Percentiles rank a stretch among this genome's conserved stretches.
These are phyloP conservation scores for Phoenix roebelenii DNA, from an alignment of 176 grass and related monocot species.

Conservation along the genomic window DNA sequence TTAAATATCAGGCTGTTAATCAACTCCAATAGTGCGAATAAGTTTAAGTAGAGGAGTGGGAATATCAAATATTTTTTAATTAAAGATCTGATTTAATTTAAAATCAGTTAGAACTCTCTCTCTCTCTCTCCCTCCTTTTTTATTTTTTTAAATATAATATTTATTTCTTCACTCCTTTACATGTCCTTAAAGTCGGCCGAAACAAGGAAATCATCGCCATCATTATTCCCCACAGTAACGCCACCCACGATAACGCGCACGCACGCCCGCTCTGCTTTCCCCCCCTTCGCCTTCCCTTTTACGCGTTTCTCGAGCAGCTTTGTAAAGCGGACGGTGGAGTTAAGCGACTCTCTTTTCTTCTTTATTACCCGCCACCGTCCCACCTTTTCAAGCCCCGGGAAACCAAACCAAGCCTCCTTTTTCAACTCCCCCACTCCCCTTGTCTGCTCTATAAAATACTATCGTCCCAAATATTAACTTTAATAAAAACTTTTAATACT, in stretches of 20 bases:
- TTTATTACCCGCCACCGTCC: neutral
- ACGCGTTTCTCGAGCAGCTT: slow-evolving; percentile 1
- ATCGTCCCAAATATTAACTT: too few species aligned
- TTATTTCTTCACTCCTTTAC: neutral
- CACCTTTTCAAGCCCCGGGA: neutral
- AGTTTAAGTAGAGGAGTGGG: too few species aligned
- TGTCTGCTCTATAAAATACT: neutral
- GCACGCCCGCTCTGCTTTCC: neutral
- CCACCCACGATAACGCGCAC: neutral
- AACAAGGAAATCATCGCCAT: neutral
- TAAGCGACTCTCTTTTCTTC: neutral
- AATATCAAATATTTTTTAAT: too few species aligned
- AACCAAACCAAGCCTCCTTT: neutral
- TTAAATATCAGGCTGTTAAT: too few species aligned
- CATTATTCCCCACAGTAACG: neutral
- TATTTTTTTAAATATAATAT: neutral
- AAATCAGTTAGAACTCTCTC: too few species aligned
- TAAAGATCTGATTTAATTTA: too few species aligned
- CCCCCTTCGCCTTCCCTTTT: neutral
- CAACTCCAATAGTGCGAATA: too few species aligned
- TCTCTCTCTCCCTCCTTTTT: too few species aligned
- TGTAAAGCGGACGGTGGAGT: too few species aligned
- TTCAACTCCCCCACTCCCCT: neutral
- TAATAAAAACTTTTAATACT: too few species aligned
- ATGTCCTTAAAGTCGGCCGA: neutral